Base-by-base conservation (phyloP, 352 stramenopile species). In the Phytophthora lateralis region DNA sequence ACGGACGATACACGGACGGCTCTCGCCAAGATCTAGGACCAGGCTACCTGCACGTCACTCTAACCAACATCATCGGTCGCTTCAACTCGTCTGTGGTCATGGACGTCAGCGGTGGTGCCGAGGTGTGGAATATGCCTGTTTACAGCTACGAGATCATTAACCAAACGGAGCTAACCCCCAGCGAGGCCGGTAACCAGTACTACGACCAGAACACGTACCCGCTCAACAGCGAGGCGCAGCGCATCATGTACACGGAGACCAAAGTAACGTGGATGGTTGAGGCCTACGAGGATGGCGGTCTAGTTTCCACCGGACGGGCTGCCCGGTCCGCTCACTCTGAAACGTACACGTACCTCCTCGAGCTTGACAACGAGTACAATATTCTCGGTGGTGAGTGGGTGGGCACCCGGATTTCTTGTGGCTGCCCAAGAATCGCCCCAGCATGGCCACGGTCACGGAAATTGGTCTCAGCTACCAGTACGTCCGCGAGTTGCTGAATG, bases 41-140 rank as follows among this genome's bases (percentile, higher is more conserved):
- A 6, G 78, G 76, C 11, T 79, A 78, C 53, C 75, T 84, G 63
- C 75, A 84, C 56, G 56, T 78, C 11, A 72, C 71, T 1, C 46
- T 84, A 43, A 32, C 69, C 18, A 88, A 85, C 58, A 71, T 85
- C 15, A 61, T 88, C 15, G 70, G 64, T 0, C 58, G 69, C 9
- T 72, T 80, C 35, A 76, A 75, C 11, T 32, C 72, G 37, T 66
- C 71, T 2, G 75, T 86, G 11, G 62, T 89, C 4, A 55, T 85
- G 38, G 79, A 89, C 51, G 66, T 83, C 12, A 55, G 64, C 3
- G 62, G 59, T 3, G 66, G 64, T 11, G 54, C 56, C 3, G 57
- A 81, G 42, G 77, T 90, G n/a, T 89, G 80, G 76, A 89, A 88
- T 50, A 72, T 83, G 52, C 77, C 78, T 8, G 60, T 89, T 24